phyloP scores from a whole-genome alignment of 345 rosid species.

The Eucalyptus urophylla region DNA sequence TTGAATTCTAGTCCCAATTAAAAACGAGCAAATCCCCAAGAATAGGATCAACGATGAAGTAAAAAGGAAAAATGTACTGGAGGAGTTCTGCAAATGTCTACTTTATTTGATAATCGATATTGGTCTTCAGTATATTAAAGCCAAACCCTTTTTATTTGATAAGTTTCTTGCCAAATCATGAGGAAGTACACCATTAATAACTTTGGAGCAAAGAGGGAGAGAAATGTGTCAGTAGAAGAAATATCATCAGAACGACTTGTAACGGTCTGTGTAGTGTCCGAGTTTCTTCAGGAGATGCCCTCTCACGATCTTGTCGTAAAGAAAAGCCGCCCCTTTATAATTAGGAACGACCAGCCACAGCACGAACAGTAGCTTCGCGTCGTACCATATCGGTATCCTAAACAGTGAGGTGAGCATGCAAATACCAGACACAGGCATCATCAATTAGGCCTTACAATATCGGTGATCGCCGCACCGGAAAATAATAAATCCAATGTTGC shows the following conservation, averaged over 20 bases:
- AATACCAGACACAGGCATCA: background rate
- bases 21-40: background rate
- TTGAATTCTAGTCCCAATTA: background rate
- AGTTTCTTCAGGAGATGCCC: slow-evolving; percentile 27
- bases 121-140: background rate
- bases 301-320: slow-evolving; percentile 49
- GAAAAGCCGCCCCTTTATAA: slow-evolving; percentile 68
- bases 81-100: background rate
- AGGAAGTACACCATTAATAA: background rate
- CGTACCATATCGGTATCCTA: slow-evolving; percentile 86
- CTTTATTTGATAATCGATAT: background rate
- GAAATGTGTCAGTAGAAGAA: background rate
- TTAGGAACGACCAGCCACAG: slow-evolving; percentile 80
- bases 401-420: background rate
- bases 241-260: background rate
- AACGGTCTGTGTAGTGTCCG: background rate
- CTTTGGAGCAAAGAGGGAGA: background rate
- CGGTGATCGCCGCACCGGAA: background rate
- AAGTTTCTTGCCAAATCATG: background rate
- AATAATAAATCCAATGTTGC: background rate
- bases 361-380: slow-evolving; percentile 38
- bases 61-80: background rate
- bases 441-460: background rate
- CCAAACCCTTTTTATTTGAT: background rate
- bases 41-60: background rate